A percentile compares a stretch with the other conserved stretches of the same genome.
phyloP scores from a whole-genome alignment of 2,329 filamentous ascomycete species.

The Ceratocystis lukuohia region DNA sequence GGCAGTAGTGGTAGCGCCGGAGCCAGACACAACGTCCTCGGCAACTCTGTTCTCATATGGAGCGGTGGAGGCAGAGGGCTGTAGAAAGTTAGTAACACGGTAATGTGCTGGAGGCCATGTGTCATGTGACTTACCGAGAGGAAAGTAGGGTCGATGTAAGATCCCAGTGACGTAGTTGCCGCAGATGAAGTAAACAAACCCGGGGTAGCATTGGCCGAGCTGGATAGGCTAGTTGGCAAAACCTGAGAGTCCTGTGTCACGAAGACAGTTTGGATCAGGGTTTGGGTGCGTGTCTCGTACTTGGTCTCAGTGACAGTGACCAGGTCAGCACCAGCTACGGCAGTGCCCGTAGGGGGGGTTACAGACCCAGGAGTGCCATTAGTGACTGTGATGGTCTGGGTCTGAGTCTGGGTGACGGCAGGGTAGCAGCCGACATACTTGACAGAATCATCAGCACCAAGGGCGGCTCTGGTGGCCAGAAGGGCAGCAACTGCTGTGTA shows the following conservation, averaged over 20 bases:
- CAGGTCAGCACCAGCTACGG: not conserved
- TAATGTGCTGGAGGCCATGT: not conserved
- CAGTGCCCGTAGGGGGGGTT: not conserved
- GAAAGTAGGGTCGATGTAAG: not conserved
- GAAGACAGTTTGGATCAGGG: slow-evolving; percentile 11
- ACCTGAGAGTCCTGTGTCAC: not conserved
- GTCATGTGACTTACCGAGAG: not conserved
- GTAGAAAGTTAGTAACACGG: not conserved
- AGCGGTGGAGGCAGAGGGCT: not conserved
- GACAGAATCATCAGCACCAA: slow-evolving; percentile 5
- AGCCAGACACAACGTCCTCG: too few relatives aligned
- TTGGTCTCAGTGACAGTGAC: not conserved
- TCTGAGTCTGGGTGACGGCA: slow-evolving; percentile 11
- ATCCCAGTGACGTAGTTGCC: not conserved
- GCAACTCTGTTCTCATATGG: not conserved
- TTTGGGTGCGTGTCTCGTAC: not conserved
- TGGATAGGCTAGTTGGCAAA: not conserved
- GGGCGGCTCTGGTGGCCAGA: slow-evolving; percentile 6
- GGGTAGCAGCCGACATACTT: slow-evolving; percentile 12
- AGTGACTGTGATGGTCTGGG: not conserved
- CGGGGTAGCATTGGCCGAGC: not conserved
- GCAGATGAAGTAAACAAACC: not conserved
- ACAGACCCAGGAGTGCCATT: not conserved
- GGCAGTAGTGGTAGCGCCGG: not conserved
- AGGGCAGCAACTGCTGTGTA: slow-evolving; percentile 16